phyloP scores from a whole-genome alignment of 140 eudicot genomes.

The Flaveria floridana region DNA sequence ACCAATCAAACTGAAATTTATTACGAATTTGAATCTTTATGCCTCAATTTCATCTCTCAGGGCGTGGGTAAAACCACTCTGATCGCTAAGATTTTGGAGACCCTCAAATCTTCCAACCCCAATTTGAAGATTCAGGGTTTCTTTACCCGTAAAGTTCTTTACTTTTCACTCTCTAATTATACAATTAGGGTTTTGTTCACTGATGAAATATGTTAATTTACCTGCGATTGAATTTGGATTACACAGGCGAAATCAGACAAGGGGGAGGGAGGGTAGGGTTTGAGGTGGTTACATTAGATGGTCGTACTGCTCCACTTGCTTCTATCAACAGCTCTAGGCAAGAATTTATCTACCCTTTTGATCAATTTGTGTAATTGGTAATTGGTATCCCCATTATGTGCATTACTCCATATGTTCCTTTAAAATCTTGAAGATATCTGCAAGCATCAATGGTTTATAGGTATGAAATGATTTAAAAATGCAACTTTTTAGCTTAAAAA shows the following conservation, averaged over 20 bases:
- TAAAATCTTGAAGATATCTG: background rate
- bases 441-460: background rate
- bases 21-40: background rate
- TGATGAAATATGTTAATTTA: background rate
- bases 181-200: background rate
- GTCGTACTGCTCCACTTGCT: constrained; percentile 70
- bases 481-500: background rate
- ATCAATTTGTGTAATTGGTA: too few species aligned
- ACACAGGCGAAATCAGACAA: constrained; percentile 73
- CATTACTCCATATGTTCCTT: background rate
- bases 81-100: constrained; percentile 58
- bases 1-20: background rate
- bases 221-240: constrained; percentile 1
- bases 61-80: constrained; percentile 90
- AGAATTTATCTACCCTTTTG: background rate
- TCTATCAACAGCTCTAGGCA: constrained; percentile 53
- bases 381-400: too few species aligned
- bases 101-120: constrained; percentile 60
- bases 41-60: constrained; percentile 34
- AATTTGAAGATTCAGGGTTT: constrained; percentile 73
- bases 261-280: constrained; percentile 78
- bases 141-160: constrained; percentile 55
- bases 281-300: constrained; percentile 81
- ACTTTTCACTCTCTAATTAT: background rate
- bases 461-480: background rate